These are phyloP conservation scores for Polyporus arcularius DNA, from an alignment of 768 basidiomycete genomes.

Conservation along the genomic window DNA sequence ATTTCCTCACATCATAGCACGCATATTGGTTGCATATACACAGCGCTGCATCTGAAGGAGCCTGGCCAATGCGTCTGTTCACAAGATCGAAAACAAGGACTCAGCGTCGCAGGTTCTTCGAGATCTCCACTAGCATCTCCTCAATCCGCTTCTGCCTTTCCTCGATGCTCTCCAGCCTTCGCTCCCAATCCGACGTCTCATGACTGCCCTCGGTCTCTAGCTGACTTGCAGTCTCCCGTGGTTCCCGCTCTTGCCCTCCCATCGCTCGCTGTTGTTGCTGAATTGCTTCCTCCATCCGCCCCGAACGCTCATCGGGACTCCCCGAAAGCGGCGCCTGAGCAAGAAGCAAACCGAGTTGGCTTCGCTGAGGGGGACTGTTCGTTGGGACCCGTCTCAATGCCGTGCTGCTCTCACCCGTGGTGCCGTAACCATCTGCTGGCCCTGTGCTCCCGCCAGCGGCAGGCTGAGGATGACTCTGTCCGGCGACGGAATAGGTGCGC, in stretches of 20 bases:
- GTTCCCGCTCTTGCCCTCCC: conserved; percentile 24
- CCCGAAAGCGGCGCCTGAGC: conserved; percentile 24
- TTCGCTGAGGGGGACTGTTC: conserved; percentile 8
- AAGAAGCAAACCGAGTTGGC: conserved; percentile 10
- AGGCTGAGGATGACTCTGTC: background rate
- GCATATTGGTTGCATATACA: too few species aligned
- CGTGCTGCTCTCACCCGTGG: conserved; percentile 25
- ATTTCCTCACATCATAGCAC: too few species aligned
- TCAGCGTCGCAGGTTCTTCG: conserved; percentile 4
- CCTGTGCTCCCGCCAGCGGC: background rate
- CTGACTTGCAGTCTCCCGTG: conserved; percentile 29
- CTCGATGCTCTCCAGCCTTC: conserved; percentile 44
- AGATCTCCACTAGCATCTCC: conserved; percentile 41
- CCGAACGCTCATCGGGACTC: conserved; percentile 28
- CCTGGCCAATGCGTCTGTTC: background rate
- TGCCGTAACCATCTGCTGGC: conserved; percentile 4
- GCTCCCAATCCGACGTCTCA: conserved; percentile 29
- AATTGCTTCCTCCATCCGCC: background rate
- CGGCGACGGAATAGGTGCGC: conserved; percentile 16
- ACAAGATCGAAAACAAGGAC: background rate
- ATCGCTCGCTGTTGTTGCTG: background rate
- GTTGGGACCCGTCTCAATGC: conserved; percentile 25
- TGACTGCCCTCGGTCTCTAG: conserved; percentile 31
- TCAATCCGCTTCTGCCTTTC: conserved; percentile 50
- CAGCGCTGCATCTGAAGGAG: too few species aligned